Conservation (phyloP, 495 filamentous ascomycete species). For the Hyaloscypha variabilis region DNA sequence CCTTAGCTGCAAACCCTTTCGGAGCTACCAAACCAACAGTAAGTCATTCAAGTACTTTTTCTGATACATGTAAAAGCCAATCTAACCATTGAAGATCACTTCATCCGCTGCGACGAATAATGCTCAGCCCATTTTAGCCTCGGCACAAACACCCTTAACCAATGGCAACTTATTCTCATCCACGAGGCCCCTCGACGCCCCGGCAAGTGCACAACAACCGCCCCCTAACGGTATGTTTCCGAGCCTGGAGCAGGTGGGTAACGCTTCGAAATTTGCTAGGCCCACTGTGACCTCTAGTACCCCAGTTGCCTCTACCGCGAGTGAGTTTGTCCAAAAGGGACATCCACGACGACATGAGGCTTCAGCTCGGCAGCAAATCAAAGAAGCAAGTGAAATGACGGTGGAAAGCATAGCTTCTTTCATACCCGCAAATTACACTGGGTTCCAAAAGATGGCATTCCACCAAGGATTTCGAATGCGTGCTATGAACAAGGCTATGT, state of each 20-base stretch:
- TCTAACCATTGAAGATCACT: neutral
- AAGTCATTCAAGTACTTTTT: neutral
- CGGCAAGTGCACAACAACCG: constrained; percentile 13
- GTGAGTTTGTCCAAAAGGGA: neutral
- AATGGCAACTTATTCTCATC: constrained; percentile 8
- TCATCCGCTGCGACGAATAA: constrained; percentile 3
- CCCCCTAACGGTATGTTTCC: constrained; percentile 24
- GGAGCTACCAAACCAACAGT: constrained; percentile 6
- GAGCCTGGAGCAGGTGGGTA: constrained; percentile 1
- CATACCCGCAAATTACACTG: constrained; percentile 24
- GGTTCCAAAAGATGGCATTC: constrained; percentile 22
- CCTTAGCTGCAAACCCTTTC: neutral
- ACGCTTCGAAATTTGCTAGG: neutral
- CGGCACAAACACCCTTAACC: constrained; percentile 1
- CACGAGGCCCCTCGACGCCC: constrained; percentile 16
- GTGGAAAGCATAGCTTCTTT: constrained; percentile 20
- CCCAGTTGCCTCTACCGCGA: neutral
- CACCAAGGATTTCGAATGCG: constrained; percentile 30
- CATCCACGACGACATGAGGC: neutral
- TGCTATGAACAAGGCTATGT: constrained; percentile 29
- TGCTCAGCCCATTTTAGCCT: constrained; percentile 9
- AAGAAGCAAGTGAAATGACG: constrained; percentile 2
- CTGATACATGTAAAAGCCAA: neutral
- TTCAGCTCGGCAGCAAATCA: neutral
- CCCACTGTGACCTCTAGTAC: neutral